Conservation (phyloP, 257 asterid species). For the Euphrasia confusa region DNA sequence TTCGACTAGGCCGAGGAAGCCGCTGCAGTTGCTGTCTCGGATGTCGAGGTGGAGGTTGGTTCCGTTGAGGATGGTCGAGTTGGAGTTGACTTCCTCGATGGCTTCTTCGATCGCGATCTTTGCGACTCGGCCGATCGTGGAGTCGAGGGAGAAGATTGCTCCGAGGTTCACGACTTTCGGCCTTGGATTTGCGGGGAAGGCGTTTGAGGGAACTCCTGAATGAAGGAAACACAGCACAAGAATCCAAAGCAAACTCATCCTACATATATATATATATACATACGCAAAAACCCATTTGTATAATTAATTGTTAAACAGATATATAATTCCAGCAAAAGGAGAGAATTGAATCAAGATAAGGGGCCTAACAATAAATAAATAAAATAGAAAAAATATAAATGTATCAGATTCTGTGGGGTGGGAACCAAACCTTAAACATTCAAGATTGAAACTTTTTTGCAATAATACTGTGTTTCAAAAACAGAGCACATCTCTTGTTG, state of each 20-base stretch:
- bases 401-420: not conserved
- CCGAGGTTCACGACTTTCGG: constrained; percentile 71
- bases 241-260: constrained; percentile 47
- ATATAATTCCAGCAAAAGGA: not conserved
- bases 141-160: constrained; percentile 63
- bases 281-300: not conserved
- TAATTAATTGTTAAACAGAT: not conserved
- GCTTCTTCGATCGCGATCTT: constrained; percentile 90
- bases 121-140: constrained; percentile 84
- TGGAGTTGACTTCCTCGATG: constrained; percentile 73
- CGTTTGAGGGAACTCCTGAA: constrained; percentile 40
- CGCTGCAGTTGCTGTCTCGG: constrained; percentile 74
- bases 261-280: constrained; percentile 20
- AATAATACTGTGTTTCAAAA: constrained; percentile 22
- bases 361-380: constrained; percentile 3
- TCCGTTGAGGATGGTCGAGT: constrained; percentile 61
- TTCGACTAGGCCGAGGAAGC: constrained; percentile 79
- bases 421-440: constrained; percentile 22
- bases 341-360: constrained; percentile 25
- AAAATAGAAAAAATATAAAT: too few relatives aligned
- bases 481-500: not conserved
- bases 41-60: constrained; percentile 45
- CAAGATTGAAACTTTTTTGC: constrained; percentile 27
- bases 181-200: constrained; percentile 47
- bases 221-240: constrained; percentile 34